These are phyloP conservation scores for Sergeia podlipaevii DNA, from an alignment of 208 protist genomes.

Conservation along the genomic window DNA sequence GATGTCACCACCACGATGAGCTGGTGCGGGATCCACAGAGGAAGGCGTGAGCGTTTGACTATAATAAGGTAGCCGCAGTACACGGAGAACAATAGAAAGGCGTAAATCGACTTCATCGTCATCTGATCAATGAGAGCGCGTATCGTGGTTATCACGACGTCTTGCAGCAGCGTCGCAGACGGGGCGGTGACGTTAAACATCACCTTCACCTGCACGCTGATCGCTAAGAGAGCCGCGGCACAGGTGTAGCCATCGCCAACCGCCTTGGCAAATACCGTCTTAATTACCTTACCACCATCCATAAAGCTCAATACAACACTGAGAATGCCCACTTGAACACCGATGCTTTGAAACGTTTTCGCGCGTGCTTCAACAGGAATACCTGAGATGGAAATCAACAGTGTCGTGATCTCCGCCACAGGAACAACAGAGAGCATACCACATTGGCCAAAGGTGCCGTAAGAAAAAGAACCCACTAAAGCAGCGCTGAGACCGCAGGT, in stretches of 20 bases:
- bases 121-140: slow-evolving; percentile 21
- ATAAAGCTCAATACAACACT: slow-evolving; percentile 41
- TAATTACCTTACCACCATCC: slow-evolving; percentile 49
- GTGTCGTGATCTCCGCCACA: slow-evolving; percentile 46
- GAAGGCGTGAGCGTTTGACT: slow-evolving; percentile 39
- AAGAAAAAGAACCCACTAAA: slow-evolving; percentile 32
- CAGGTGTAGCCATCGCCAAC: slow-evolving; percentile 59
- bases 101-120: slow-evolving; percentile 26
- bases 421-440: slow-evolving; percentile 36
- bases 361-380: slow-evolving; percentile 17
- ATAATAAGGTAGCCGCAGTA: slow-evolving; percentile 47
- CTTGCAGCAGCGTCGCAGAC: slow-evolving; percentile 25
- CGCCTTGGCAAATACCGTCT: slow-evolving; percentile 47
- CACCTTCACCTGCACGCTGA: slow-evolving; percentile 37
- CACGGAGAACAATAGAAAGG: slow-evolving; percentile 34
- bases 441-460: slow-evolving; percentile 46
- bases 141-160: slow-evolving; percentile 27
- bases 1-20: slow-evolving; percentile 54
- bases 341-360: slow-evolving; percentile 31
- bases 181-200: slow-evolving; percentile 43
- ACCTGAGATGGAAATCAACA: slow-evolving; percentile 47
- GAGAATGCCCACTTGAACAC: slow-evolving; percentile 43
- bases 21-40: slow-evolving; percentile 54
- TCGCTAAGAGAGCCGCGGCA: slow-evolving; percentile 41
- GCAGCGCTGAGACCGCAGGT: slow-evolving; percentile 38